These are phyloP conservation scores for Cyclotella sp. DNA, from an alignment of 108 stramenopile species.

Conservation along the genomic window DNA sequence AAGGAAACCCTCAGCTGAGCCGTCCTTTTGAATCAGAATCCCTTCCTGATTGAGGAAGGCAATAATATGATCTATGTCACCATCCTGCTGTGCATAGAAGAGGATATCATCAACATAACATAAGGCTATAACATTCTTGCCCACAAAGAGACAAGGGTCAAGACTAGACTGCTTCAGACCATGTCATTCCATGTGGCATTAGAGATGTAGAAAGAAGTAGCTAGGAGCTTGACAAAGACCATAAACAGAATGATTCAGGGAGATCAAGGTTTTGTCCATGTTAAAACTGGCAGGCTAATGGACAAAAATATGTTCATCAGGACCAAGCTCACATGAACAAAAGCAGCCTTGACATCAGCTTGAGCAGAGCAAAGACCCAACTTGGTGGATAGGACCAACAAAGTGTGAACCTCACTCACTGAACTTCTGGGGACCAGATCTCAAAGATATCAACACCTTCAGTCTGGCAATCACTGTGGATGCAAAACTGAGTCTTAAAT, in stretches of 20 bases:
- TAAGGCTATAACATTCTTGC: slow-evolving; percentile 29
- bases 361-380: neutral
- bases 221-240: slow-evolving; percentile 40
- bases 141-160: slow-evolving; percentile 57
- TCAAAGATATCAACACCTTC: slow-evolving; percentile 8
- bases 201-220: no score
- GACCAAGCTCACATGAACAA: slow-evolving; percentile 41
- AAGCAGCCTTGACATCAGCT: slow-evolving; percentile 46
- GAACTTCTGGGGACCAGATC: slow-evolving; percentile 3
- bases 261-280: neutral
- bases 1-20: slow-evolving; percentile 30
- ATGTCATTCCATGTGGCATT: slow-evolving; percentile 51
- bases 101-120: no score
- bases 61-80: neutral
- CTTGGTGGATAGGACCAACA: slow-evolving; percentile 27
- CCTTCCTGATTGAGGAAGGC: neutral
- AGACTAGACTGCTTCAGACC: no score
- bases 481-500: slow-evolving; percentile 61
- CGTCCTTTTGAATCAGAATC: neutral
- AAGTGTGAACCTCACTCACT: slow-evolving; percentile 40
- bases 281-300: slow-evolving; percentile 38
- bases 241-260: slow-evolving; percentile 40
- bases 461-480: no score
- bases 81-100: neutral
- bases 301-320: slow-evolving; percentile 51